Percentiles rank a stretch among this genome's conserved stretches.
Evolutionary conservation across 1,284 basidiomycete genomes (phyloP).

Genomic region (Takashimella koratensis): DNA sequence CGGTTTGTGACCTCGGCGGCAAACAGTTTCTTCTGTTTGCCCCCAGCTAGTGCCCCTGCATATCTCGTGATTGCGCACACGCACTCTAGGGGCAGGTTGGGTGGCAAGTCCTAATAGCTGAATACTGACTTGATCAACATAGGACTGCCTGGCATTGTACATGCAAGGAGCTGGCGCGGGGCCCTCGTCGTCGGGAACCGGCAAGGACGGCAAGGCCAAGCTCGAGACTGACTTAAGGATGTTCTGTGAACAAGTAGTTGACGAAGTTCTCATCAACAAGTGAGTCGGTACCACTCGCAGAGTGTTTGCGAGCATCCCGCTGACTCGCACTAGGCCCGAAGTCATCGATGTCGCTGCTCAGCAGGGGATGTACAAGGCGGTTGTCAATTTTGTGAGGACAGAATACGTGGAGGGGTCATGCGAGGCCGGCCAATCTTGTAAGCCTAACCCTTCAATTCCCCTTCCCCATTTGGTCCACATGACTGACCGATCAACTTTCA

Average conservation of each 20-base stretch:
- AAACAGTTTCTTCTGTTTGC: background rate
- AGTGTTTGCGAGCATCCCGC: background rate
- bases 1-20: too few relatives aligned
- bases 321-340: conserved; percentile 26
- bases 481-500: conserved; percentile 15
- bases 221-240: conserved; percentile 45
- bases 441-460: conserved; percentile 13
- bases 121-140: background rate
- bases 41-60: background rate
- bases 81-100: background rate
- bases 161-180: conserved; percentile 49
- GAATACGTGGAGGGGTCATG: conserved; percentile 49
- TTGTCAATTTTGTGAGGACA: conserved; percentile 45
- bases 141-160: conserved; percentile 50
- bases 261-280: conserved; percentile 44
- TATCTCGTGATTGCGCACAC: too few relatives aligned
- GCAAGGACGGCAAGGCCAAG: conserved; percentile 49
- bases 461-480: background rate
- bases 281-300: conserved; percentile 18
- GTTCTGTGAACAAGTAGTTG: conserved; percentile 49
- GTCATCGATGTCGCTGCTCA: conserved; percentile 34
- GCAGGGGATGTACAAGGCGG: conserved; percentile 43
- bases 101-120: too few relatives aligned
- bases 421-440: conserved; percentile 46
- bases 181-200: conserved; percentile 20